phyloP scores from a whole-genome alignment of 371 early-diverging fungal genomes.

The Mucor racemosus region DNA sequence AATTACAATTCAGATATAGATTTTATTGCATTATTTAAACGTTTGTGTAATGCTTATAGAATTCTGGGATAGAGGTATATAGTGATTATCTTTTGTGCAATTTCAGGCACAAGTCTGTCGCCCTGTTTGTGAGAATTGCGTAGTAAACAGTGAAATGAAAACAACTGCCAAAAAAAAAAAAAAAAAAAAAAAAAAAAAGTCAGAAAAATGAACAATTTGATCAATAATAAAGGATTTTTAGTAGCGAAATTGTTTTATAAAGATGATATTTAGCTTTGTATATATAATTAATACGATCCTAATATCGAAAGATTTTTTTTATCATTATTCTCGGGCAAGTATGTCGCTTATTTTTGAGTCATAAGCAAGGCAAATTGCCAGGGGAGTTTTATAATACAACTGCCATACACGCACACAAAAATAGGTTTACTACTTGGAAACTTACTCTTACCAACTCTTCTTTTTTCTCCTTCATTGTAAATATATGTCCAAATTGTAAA shows the following conservation, averaged over 20 bases:
- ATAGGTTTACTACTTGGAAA: background rate
- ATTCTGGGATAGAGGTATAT: too few species aligned
- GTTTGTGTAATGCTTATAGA: too few species aligned
- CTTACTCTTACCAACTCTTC: background rate
- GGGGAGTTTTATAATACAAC: background rate
- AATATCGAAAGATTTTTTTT: conserved; percentile 1
- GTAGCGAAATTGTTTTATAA: too few species aligned
- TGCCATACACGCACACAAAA: conserved; percentile 1
- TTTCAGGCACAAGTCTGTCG: background rate
- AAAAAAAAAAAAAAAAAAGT: background rate
- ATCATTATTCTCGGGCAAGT: background rate
- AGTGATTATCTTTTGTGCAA: background rate
- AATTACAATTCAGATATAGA: too few species aligned
- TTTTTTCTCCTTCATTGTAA: conserved; percentile 5
- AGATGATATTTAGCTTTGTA: too few species aligned
- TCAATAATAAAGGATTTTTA: background rate
- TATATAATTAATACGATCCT: background rate
- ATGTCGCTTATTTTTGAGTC: background rate
- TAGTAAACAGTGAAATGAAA: background rate
- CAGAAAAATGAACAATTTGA: background rate
- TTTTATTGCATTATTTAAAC: too few species aligned
- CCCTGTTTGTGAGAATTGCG: background rate
- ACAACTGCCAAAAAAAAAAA: too few species aligned
- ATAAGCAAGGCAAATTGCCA: conserved; percentile 11
- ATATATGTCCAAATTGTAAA: background rate